Conservation (phyloP, 2,329 filamentous ascomycete genomes). For the Hawksworthiomyces lignivorus region DNA sequence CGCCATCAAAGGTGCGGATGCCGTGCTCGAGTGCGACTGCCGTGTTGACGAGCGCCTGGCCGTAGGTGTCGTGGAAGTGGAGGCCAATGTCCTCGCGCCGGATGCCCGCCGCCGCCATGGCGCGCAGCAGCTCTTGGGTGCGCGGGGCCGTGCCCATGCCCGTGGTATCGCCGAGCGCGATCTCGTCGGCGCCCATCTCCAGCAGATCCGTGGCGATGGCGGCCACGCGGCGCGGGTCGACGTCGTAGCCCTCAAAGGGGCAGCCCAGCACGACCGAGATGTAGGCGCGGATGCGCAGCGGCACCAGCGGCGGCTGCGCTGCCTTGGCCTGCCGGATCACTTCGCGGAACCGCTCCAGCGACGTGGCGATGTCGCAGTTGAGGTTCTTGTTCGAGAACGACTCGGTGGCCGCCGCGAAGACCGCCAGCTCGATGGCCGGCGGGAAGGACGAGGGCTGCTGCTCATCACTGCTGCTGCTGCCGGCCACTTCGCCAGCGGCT, state of each 20-base stretch:
- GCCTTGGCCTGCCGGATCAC: constrained; percentile 65
- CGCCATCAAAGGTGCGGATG: constrained; percentile 70
- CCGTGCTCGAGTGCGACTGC: constrained; percentile 71
- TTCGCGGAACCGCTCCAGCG: constrained; percentile 59
- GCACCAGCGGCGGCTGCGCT: constrained; percentile 28
- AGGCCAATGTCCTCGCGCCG: constrained; percentile 64
- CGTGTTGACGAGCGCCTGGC: constrained; percentile 75
- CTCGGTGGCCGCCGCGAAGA: constrained; percentile 74
- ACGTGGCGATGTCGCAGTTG: constrained; percentile 70
- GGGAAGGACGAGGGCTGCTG: constrained; percentile 17
- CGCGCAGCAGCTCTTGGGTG: constrained; percentile 56
- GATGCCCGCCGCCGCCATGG: constrained; percentile 59
- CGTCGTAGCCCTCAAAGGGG: constrained; percentile 62
- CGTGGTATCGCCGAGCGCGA: constrained; percentile 83
- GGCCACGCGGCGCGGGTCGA: constrained; percentile 55
- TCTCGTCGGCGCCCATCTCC: constrained; percentile 84
- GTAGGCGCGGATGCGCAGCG: constrained; percentile 67
- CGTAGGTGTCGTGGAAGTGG: constrained; percentile 87
- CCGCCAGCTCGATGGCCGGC: constrained; percentile 28
- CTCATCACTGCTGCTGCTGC: constrained; percentile 7
- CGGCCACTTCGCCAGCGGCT: constrained; percentile 18
- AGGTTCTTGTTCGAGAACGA: constrained; percentile 74
- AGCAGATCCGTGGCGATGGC: constrained; percentile 63
- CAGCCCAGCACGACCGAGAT: constrained; percentile 77
- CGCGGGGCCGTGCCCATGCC: constrained; percentile 79